phyloP scores from a whole-genome alignment of 257 asterid species.

The Paulownia fortunei region DNA sequence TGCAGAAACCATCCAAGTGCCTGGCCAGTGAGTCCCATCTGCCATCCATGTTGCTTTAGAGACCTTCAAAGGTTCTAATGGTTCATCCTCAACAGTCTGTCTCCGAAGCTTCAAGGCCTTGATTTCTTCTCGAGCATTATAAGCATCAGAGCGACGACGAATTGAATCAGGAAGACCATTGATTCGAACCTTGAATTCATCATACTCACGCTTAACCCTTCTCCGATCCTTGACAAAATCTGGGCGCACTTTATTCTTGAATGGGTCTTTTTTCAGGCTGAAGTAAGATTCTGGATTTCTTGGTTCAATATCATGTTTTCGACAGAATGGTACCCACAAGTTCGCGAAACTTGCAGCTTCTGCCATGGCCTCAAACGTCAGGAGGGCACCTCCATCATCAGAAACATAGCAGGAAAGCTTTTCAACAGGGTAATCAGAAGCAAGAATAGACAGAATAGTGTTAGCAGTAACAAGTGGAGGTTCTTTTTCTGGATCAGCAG shows the following conservation, averaged over 20 bases:
- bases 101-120: constrained; percentile 80
- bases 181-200: constrained; percentile 86
- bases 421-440: constrained; percentile 83
- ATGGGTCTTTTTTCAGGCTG: constrained; percentile 78
- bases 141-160: constrained; percentile 90
- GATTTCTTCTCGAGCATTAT: constrained; percentile 86
- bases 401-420: constrained; percentile 93
- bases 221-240: constrained; percentile 93
- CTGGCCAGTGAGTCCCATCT: constrained; percentile 93
- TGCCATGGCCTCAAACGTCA: constrained; percentile 95
- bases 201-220: constrained; percentile 85
- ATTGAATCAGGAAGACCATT: constrained; percentile 89
- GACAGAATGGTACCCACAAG: constrained; percentile 89
- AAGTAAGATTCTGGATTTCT: constrained; percentile 88
- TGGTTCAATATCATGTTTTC: constrained; percentile 78
- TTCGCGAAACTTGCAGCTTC: constrained; percentile 95
- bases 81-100: constrained; percentile 65
- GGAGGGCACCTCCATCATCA: constrained; percentile 89
- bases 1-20: constrained; percentile 70
- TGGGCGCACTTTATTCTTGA: constrained; percentile 73
- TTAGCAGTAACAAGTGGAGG: constrained; percentile 90
- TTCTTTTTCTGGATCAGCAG: constrained; percentile 96
- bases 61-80: constrained; percentile 69
- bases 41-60: constrained; percentile 97
- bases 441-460: constrained; percentile 89